Conservation (phyloP, 2,329 filamentous ascomycete genomes). For the Arthroderma sp. region DNA sequence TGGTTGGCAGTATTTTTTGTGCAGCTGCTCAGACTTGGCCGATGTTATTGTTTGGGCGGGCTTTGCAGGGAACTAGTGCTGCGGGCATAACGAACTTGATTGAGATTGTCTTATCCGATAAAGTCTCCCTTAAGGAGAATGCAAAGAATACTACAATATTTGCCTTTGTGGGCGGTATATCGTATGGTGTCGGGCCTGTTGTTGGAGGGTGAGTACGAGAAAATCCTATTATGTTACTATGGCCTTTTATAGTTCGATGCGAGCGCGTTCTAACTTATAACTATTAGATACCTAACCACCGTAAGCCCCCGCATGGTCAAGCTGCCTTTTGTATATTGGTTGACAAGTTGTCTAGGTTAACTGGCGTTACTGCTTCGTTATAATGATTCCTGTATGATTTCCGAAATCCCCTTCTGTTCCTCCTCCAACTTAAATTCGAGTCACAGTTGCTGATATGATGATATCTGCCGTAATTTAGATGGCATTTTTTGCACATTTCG, state of each 20-base stretch:
- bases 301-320: slow-evolving; percentile 10
- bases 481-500: slow-evolving; percentile 36
- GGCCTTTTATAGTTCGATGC: neutral
- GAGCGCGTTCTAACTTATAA: neutral
- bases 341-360: slow-evolving; percentile 30
- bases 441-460: slow-evolving; percentile 14
- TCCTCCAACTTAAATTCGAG: slow-evolving; percentile 28
- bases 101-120: slow-evolving; percentile 51
- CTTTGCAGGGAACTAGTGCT: slow-evolving; percentile 48
- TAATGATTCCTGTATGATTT: slow-evolving; percentile 44
- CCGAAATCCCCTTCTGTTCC: slow-evolving; percentile 10
- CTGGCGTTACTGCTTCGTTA: slow-evolving; percentile 56
- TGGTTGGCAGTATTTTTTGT: slow-evolving; percentile 49
- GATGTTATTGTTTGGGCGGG: slow-evolving; percentile 49
- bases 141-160: slow-evolving; percentile 51
- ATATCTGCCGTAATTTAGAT: slow-evolving; percentile 19
- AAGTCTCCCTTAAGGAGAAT: slow-evolving; percentile 48
- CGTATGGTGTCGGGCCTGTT: slow-evolving; percentile 49
- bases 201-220: slow-evolving; percentile 36
- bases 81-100: slow-evolving; percentile 49
- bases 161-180: slow-evolving; percentile 44
- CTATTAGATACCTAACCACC: slow-evolving; percentile 19
- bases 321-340: neutral
- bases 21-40: slow-evolving; percentile 44
- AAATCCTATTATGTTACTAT: too few species aligned